Evolutionary conservation across 148 eudicot species (phyloP), one percentile per base, ranked within the genome.

Genomic region (Suaeda aralocaspica): DNA sequence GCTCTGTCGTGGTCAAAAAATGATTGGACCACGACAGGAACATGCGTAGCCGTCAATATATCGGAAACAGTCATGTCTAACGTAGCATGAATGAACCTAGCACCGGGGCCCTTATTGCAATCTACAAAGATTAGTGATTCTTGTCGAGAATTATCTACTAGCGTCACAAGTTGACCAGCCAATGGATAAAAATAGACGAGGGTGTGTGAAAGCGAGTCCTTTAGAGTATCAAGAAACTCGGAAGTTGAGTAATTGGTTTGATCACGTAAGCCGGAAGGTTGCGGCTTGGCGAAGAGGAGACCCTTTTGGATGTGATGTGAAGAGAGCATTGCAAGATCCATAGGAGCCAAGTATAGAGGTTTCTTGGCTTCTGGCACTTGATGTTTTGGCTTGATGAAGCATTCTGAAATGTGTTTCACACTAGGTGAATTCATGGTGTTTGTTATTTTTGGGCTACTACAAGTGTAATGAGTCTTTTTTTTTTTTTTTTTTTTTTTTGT

Each of bases 1-100:
- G 56, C 69, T 21, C 39, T 13, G 19, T 80, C 59, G 6, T 56
- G 74, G 30, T 75, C 68, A 42, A 87, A 86, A 24, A 82, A 86
- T 0, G 67, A 70, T 12, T 83, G 80, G 18, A 84, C 67, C 3
- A 42, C 64, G 0, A 31, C 48, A 18, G 90, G 86, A 5, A 84
- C 85, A 63, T 79, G 72, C 3, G 10, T 9, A 0, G 79, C 65
- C 19, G 74, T 39, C 5, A 84, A 16, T 30, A 86, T 18, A 21
- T 89, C 84, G 0, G 70, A 70, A 12, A 76, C 11, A 1, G 50
- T 34, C 70, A 70, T 21, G 16, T 70, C 66, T 5, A 76, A 36
- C 18, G 15, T 26, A 18, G 74, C 79, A 24, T 76, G 69, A 25
- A 76, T 57, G 16, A 70, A 76, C 57, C 74, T 46, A 2, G 66